A percentile compares a stretch with the other conserved stretches of the same genome.
These are phyloP conservation scores for Rhodotorula mucilaginosa DNA, from an alignment of 1,284 basidiomycete species.

Conservation along the genomic window DNA sequence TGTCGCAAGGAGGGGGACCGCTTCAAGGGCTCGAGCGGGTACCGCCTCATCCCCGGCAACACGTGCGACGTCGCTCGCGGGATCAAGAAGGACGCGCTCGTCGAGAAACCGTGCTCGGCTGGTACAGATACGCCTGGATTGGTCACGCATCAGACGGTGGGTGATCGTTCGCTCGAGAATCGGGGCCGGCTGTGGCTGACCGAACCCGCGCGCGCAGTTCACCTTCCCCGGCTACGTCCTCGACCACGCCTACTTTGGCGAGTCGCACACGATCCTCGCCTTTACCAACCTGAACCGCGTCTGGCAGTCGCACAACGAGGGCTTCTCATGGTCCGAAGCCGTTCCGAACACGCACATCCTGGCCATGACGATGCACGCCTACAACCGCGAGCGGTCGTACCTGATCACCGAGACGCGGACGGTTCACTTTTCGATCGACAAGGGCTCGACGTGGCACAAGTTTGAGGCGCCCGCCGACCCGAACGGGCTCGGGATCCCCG, in stretches of 20 bases:
- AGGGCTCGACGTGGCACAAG: conserved; percentile 69
- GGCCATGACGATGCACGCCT: conserved; percentile 80
- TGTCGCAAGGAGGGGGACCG: conserved; percentile 65
- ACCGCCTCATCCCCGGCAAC: conserved; percentile 87
- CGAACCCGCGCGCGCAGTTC: conserved; percentile 53
- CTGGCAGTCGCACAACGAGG: conserved; percentile 94
- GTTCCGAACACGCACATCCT: conserved; percentile 53
- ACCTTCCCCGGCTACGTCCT: conserved; percentile 68
- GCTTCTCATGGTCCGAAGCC: conserved; percentile 76
- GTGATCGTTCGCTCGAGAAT: neutral
- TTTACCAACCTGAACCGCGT: conserved; percentile 72
- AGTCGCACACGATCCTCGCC: conserved; percentile 76
- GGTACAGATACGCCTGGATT: conserved; percentile 49
- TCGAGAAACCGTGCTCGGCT: conserved; percentile 69
- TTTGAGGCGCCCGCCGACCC: conserved; percentile 65
- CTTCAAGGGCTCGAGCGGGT: conserved; percentile 88
- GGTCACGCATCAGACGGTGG: conserved; percentile 44
- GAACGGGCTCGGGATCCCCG: conserved; percentile 72
- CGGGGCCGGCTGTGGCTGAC: neutral
- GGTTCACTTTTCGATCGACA: conserved; percentile 76
- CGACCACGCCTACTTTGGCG: conserved; percentile 80
- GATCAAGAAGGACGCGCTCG: conserved; percentile 64
- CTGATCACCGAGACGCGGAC: conserved; percentile 69
- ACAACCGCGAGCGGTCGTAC: conserved; percentile 77
- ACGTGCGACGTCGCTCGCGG: conserved; percentile 65